These are phyloP conservation scores for Nakazawaea wyomingensis DNA, from an alignment of 805 yeast genomes.

Conservation along the genomic window DNA sequence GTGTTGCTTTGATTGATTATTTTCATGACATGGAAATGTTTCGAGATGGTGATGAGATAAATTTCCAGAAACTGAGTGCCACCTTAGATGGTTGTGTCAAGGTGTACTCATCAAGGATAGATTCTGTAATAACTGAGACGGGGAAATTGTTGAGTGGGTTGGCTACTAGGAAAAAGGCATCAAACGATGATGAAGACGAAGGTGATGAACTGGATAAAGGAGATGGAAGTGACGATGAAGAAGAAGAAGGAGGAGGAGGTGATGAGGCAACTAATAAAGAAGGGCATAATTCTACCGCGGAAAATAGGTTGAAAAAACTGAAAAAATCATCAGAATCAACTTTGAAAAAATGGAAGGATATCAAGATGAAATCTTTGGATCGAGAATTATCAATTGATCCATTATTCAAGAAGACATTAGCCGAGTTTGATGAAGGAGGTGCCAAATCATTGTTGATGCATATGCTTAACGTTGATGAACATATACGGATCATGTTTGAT, in stretches of 20 bases:
- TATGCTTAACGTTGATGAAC: conserved; percentile 47
- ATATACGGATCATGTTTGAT: conserved; percentile 61
- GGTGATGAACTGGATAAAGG: conserved; percentile 20
- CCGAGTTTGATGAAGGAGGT: conserved; percentile 82
- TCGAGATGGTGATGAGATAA: conserved; percentile 40
- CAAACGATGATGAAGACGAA: conserved; percentile 18
- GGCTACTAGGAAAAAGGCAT: conserved; percentile 36
- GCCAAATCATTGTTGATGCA: conserved; percentile 65
- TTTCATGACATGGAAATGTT: conserved; percentile 45
- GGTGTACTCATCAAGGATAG: conserved; percentile 43
- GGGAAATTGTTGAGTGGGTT: conserved; percentile 59
- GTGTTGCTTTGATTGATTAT: conserved; percentile 45
- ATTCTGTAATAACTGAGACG: conserved; percentile 29
- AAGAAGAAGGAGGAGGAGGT: conserved; percentile 15
- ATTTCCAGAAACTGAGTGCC: conserved; percentile 40
- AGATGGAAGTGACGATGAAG: conserved; percentile 20
- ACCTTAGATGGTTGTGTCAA: conserved; percentile 52
- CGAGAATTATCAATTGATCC: conserved; percentile 69
- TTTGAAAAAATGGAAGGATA: conserved; percentile 42
- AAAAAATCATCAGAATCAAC: conserved; percentile 35
- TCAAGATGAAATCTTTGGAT: conserved; percentile 52
- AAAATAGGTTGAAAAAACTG: conserved; percentile 24
- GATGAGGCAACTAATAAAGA: conserved; percentile 14
- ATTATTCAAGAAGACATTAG: conserved; percentile 64
- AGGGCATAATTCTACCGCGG: background rate